Evolutionary conservation across 148 eudicot genomes (phyloP).

Genomic region (Beta vulgaris): DNA sequence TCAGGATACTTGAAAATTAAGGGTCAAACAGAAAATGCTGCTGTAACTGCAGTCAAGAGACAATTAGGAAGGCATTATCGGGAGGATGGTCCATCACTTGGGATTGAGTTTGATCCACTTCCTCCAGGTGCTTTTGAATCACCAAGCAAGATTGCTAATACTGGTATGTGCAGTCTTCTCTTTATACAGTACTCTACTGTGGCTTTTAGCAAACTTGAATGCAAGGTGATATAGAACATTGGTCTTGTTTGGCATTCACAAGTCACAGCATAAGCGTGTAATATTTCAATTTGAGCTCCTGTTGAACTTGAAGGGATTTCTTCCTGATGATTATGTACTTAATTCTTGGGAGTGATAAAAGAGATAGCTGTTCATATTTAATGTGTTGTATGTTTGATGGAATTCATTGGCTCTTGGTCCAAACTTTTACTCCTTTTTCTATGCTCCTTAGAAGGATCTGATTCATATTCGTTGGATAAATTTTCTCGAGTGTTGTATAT

Average conservation of each 20-base stretch:
- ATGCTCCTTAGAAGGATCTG: not conserved
- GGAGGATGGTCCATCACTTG: slow-evolving; percentile 87
- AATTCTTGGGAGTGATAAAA: not conserved
- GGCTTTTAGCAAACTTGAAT: not conserved
- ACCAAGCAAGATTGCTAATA: slow-evolving; percentile 37
- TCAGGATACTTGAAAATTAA: slow-evolving; percentile 91
- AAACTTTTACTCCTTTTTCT: not conserved
- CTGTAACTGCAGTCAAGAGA: slow-evolving; percentile 89
- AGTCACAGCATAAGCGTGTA: slow-evolving; percentile 1
- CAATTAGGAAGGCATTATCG: slow-evolving; percentile 75
- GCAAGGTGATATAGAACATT: not conserved
- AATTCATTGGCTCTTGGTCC: not conserved
- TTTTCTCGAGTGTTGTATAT: not conserved
- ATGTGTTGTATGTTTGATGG: not conserved
- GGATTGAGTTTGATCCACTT: slow-evolving; percentile 81
- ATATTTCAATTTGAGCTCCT: not conserved
- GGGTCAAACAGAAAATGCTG: slow-evolving; percentile 71
- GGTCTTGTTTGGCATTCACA: not conserved
- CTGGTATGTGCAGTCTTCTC: slow-evolving; percentile 36
- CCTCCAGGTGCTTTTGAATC: slow-evolving; percentile 94
- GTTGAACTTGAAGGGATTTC: not conserved
- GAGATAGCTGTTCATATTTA: not conserved
- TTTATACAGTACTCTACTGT: not conserved
- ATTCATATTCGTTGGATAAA: not conserved
- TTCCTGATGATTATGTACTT: not conserved